A percentile compares a stretch with the other conserved stretches of the same genome.
Conservation (phyloP, 2,329 filamentous ascomycete species). For the Nannizziopsis arthrosporioides region DNA sequence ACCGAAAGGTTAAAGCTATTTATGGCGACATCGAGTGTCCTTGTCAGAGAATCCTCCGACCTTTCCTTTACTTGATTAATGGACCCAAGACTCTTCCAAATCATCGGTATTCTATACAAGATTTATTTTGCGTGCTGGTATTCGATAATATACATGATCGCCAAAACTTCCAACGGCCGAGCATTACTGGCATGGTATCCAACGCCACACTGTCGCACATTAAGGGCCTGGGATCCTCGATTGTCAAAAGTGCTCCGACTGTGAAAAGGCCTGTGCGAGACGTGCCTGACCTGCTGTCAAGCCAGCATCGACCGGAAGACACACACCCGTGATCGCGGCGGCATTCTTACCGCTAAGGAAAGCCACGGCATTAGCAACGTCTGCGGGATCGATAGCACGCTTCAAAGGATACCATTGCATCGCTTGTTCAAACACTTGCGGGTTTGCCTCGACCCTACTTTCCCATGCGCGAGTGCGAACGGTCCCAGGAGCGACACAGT, state of each 20-base stretch:
- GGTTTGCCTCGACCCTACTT: conserved; percentile 12
- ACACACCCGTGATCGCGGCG: conserved; percentile 19
- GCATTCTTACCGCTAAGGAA: conserved; percentile 19
- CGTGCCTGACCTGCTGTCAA: conserved; percentile 19
- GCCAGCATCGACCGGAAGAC: conserved; percentile 19
- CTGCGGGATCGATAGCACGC: conserved; percentile 17
- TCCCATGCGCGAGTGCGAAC: conserved; percentile 17
- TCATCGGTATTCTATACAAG: too few relatives aligned
- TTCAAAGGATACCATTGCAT: conserved; percentile 20
- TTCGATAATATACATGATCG: too few relatives aligned
- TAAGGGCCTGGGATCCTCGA: not conserved
- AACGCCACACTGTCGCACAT: not conserved
- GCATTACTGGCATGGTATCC: too few relatives aligned
- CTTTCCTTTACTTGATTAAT: too few relatives aligned
- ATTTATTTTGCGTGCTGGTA: too few relatives aligned
- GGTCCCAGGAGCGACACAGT: conserved; percentile 26
- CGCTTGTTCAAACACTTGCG: conserved; percentile 15
- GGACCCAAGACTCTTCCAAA: too few relatives aligned
- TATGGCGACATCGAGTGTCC: too few relatives aligned
- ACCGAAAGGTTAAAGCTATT: too few relatives aligned
- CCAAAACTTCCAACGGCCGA: too few relatives aligned
- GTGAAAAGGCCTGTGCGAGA: conserved; percentile 17
- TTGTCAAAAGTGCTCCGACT: conserved; percentile 14
- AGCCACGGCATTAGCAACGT: conserved; percentile 21
- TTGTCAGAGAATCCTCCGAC: too few relatives aligned